phyloP scores from a whole-genome alignment of 208 protist species.

The Acanthamoeba culbertsoni region DNA sequence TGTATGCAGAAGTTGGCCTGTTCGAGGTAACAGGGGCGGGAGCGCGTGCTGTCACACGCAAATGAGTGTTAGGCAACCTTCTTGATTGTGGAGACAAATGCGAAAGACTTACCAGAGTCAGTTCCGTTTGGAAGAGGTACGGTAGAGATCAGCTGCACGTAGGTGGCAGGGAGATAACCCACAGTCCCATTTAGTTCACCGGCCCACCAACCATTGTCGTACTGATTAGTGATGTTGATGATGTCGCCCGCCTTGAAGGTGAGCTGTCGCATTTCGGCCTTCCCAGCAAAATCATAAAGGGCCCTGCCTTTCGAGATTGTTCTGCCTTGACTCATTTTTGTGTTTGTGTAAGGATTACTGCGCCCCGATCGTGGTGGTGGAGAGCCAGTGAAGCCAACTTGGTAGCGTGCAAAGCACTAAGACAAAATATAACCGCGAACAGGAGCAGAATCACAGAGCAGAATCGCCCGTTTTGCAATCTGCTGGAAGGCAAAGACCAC shows the following conservation, averaged over 20 bases:
- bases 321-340: neutral
- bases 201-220: constrained; percentile 59
- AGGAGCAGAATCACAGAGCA: too few relatives aligned
- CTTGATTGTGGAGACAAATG: too few relatives aligned
- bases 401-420: too few relatives aligned
- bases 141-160: constrained; percentile 3
- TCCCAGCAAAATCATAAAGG: constrained; percentile 48
- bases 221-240: constrained; percentile 53
- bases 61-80: too few relatives aligned
- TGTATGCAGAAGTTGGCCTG: too few relatives aligned
- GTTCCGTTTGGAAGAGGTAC: neutral
- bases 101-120: neutral
- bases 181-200: constrained; percentile 18
- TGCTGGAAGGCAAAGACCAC: too few relatives aligned
- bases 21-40: too few relatives aligned
- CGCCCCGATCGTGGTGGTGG: too few relatives aligned
- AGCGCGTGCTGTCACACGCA: too few relatives aligned
- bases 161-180: constrained; percentile 46
- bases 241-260: constrained; percentile 50
- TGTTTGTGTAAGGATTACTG: neutral
- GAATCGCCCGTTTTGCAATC: too few relatives aligned
- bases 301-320: neutral
- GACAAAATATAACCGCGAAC: too few relatives aligned
- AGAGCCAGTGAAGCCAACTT: too few relatives aligned
- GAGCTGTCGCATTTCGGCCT: constrained; percentile 21